phyloP scores from a whole-genome alignment of 2,329 filamentous ascomycete genomes.

The Knufia fluminis region DNA sequence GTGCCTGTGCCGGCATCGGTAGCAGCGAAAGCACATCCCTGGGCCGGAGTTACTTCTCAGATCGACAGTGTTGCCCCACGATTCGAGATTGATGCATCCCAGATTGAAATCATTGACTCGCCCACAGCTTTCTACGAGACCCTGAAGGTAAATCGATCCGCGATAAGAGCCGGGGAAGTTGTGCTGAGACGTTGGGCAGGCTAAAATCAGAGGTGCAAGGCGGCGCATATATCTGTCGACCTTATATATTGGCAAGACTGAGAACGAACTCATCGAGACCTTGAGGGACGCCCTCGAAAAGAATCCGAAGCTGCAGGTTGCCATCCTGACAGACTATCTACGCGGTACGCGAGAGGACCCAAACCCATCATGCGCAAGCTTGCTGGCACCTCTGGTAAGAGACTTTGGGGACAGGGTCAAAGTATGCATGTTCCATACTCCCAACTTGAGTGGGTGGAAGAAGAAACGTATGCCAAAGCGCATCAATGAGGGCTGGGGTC shows the following conservation, averaged over 20 bases:
- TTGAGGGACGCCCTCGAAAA: conserved; percentile 63
- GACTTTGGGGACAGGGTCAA: conserved; percentile 80
- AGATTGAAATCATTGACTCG: conserved; percentile 68
- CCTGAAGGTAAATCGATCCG: conserved; percentile 57
- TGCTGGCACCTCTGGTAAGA: conserved; percentile 78
- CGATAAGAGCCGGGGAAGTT: conserved; percentile 2
- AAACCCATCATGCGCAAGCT: conserved; percentile 72
- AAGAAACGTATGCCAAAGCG: conserved; percentile 78
- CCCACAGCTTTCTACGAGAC: conserved; percentile 87
- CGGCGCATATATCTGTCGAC: conserved; percentile 85
- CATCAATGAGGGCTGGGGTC: conserved; percentile 95
- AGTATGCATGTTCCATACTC: conserved; percentile 95
- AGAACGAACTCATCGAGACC: conserved; percentile 75
- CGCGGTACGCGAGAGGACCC: conserved; percentile 88
- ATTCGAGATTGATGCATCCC: conserved; percentile 72
- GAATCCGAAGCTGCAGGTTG: conserved; percentile 70
- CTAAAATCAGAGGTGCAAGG: conserved; percentile 72
- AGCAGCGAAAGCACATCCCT: conserved; percentile 37
- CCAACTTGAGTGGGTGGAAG: conserved; percentile 77
- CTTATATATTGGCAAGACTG: conserved; percentile 88
- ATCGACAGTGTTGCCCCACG: conserved; percentile 84
- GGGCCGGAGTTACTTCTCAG: conserved; percentile 58
- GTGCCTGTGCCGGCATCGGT: conserved; percentile 11
- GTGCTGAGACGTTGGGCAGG: conserved; percentile 37
- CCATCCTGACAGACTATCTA: conserved; percentile 82